Percentiles rank a stretch among this genome's conserved stretches.
Evolutionary conservation across 345 rosid species (phyloP).

Genomic region (Clarkia xantiana): DNA sequence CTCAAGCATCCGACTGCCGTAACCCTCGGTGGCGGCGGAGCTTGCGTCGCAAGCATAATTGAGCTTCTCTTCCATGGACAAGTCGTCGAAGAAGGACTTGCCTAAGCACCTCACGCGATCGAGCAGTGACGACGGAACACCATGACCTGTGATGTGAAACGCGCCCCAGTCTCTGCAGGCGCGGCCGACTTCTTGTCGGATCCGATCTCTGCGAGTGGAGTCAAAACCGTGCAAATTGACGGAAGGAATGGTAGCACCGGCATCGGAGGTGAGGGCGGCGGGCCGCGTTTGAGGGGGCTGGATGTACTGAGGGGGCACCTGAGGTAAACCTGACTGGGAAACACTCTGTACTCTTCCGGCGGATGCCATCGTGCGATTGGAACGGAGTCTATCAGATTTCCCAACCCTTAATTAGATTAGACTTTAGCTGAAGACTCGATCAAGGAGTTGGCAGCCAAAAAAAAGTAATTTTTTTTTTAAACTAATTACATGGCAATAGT

Average conservation of each 20-base stretch:
- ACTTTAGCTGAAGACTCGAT: too few relatives aligned
- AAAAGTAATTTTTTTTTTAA: too few relatives aligned
- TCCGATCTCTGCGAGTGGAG: conserved; percentile 6
- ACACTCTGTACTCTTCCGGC: conserved; percentile 42
- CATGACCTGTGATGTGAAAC: conserved; percentile 69
- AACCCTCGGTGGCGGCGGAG: conserved; percentile 69
- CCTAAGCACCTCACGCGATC: conserved; percentile 29
- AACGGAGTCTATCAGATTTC: too few relatives aligned
- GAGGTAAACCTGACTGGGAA: conserved; percentile 23
- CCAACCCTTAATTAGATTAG: too few relatives aligned
- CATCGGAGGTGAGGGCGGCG: conserved; percentile 9
- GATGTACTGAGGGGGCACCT: conserved; percentile 55
- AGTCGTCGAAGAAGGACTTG: conserved; percentile 43
- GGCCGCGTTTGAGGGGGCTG: conserved; percentile 54
- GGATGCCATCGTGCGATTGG: neutral
- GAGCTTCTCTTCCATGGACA: conserved; percentile 49
- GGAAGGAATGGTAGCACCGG: conserved; percentile 24
- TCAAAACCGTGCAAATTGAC: conserved; percentile 28
- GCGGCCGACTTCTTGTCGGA: conserved; percentile 22
- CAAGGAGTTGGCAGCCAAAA: too few relatives aligned
- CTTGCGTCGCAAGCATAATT: conserved; percentile 49
- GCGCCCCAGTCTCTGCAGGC: conserved; percentile 82
- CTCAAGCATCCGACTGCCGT: conserved; percentile 64
- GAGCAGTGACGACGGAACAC: conserved; percentile 38
- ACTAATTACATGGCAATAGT: too few relatives aligned